Conservation (phyloP, 2,329 filamentous ascomycete species). For the Pseudopyrenochaeta lycopersici region DNA sequence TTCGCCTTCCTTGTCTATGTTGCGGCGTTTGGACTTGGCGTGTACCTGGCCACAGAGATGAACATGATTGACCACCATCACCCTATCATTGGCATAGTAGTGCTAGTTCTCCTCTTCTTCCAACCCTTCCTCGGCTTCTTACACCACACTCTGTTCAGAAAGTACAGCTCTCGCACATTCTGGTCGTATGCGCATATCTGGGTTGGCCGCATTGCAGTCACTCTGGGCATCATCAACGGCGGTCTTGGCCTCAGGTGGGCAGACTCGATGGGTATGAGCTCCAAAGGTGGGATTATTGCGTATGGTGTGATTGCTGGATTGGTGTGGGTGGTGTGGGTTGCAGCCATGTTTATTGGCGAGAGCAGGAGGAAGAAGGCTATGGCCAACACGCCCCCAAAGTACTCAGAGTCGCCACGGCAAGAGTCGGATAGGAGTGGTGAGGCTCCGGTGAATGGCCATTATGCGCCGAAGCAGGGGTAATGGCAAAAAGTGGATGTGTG, state of each 20-base stretch:
- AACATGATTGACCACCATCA: conserved; percentile 54
- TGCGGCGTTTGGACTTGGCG: conserved; percentile 60
- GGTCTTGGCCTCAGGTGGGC: conserved; percentile 63
- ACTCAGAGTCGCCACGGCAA: conserved; percentile 5
- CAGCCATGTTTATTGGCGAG: conserved; percentile 40
- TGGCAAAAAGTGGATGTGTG: no score
- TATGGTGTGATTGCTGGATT: conserved; percentile 61
- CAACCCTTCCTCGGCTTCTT: conserved; percentile 62
- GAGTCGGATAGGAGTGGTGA: conserved; percentile 4
- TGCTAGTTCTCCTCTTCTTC: conserved; percentile 62
- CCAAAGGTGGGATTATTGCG: conserved; percentile 50
- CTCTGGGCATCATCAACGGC: conserved; percentile 66
- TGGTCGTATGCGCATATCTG: conserved; percentile 64
- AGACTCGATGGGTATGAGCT: conserved; percentile 48
- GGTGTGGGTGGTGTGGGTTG: conserved; percentile 51
- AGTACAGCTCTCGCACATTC: conserved; percentile 54
- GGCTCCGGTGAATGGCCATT: conserved; percentile 20
- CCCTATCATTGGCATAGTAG: conserved; percentile 63
- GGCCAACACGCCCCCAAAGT: conserved; percentile 23
- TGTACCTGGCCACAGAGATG: conserved; percentile 57
- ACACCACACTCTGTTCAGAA: conserved; percentile 62
- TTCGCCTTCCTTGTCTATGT: conserved; percentile 59
- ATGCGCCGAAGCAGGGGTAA: conserved; percentile 23
- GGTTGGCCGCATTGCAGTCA: conserved; percentile 61
- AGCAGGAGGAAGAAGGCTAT: conserved; percentile 25